Evolutionary conservation across 2,329 filamentous ascomycete genomes (phyloP).

Genomic region (Pezicula radicicola): DNA sequence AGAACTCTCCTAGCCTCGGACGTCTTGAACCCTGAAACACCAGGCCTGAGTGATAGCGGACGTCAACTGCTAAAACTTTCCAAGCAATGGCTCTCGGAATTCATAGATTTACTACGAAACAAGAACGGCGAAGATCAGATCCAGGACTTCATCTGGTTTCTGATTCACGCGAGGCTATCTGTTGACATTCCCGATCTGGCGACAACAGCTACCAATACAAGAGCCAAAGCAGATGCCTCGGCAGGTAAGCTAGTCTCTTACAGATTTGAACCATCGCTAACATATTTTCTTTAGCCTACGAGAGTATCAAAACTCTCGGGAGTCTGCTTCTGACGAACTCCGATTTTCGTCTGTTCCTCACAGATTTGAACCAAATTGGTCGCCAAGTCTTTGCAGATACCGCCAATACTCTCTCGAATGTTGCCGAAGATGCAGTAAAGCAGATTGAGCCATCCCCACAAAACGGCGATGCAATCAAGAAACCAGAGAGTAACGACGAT

Average conservation of each 20-base stretch:
- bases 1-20: slow-evolving; percentile 76
- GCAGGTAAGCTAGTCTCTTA: slow-evolving; percentile 50
- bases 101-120: slow-evolving; percentile 76
- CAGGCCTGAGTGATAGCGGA: slow-evolving; percentile 75
- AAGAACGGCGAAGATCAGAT: slow-evolving; percentile 86
- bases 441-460: slow-evolving; percentile 66
- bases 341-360: slow-evolving; percentile 83
- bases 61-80: slow-evolving; percentile 68
- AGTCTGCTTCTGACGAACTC: slow-evolving; percentile 85
- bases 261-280: slow-evolving; percentile 18
- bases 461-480: slow-evolving; percentile 52
- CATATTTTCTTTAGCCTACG: slow-evolving; percentile 53
- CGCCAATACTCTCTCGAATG: slow-evolving; percentile 72
- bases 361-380: slow-evolving; percentile 74
- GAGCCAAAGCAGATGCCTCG: slow-evolving; percentile 66
- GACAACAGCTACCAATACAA: slow-evolving; percentile 57
- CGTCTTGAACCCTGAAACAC: slow-evolving; percentile 71
- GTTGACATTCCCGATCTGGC: slow-evolving; percentile 65
- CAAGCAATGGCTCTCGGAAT: slow-evolving; percentile 71
- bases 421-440: slow-evolving; percentile 71
- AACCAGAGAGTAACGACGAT: slow-evolving; percentile 45
- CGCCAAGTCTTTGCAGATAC: slow-evolving; percentile 86
- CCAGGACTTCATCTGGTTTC: slow-evolving; percentile 87
- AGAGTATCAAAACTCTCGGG: slow-evolving; percentile 79
- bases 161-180: slow-evolving; percentile 69